Conservation (phyloP, 768 basidiomycete genomes). For the Tulasnella sp. region DNA sequence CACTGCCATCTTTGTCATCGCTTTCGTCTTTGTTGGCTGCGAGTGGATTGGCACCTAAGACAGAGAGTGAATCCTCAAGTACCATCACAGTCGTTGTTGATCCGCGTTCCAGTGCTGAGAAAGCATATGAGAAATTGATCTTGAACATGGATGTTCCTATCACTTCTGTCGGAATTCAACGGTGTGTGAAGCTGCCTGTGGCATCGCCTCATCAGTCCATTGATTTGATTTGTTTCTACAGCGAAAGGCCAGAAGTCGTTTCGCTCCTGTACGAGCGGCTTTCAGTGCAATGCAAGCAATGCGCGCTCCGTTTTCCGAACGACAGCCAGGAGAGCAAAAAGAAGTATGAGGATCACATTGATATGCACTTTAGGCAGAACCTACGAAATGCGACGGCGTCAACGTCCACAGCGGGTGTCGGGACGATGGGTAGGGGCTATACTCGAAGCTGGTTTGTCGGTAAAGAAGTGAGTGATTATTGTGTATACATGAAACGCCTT, state of each 20-base stretch:
- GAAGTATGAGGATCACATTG: constrained; percentile 76
- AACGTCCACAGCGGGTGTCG: not conserved
- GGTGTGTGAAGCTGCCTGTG: constrained; percentile 34
- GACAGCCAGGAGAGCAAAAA: constrained; percentile 52
- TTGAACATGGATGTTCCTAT: constrained; percentile 51
- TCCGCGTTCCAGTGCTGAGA: constrained; percentile 37
- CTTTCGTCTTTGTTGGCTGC: constrained; percentile 2
- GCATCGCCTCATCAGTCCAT: not conserved
- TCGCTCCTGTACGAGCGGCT: constrained; percentile 65
- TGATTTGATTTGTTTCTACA: constrained; percentile 23
- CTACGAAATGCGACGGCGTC: constrained; percentile 61
- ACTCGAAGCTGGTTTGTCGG: constrained; percentile 83
- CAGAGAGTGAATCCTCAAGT: constrained; percentile 6
- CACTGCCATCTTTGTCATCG: constrained; percentile 7
- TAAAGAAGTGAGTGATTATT: constrained; percentile 50
- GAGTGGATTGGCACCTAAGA: not conserved
- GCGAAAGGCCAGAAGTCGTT: constrained; percentile 48
- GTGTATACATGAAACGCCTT: too few species aligned
- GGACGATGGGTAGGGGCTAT: constrained; percentile 58
- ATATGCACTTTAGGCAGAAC: constrained; percentile 94
- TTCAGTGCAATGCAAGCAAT: constrained; percentile 83
- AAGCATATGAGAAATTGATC: constrained; percentile 50
- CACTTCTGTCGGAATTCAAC: constrained; percentile 55
- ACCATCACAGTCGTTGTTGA: constrained; percentile 22
- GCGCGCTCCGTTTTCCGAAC: constrained; percentile 77